Percentiles rank a stretch among this genome's conserved stretches.
Conservation (phyloP, 139 green algal species). For the Asterochloris sp. region DNA sequence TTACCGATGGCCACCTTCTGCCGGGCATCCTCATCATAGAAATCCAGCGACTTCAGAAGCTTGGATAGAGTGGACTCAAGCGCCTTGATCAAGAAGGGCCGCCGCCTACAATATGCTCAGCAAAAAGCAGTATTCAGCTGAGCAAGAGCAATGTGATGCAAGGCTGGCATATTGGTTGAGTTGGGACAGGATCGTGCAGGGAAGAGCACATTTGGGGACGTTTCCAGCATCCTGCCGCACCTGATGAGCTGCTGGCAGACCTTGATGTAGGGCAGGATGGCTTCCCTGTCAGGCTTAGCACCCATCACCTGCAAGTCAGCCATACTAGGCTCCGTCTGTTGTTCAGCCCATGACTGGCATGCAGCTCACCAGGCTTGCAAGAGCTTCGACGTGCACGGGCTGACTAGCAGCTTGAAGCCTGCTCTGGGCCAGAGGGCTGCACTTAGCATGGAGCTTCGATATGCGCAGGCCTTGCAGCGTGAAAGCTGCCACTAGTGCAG, state of each 20-base stretch:
- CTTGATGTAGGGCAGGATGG: constrained; percentile 82
- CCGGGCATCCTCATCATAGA: constrained; percentile 73
- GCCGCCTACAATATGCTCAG: constrained; percentile 55
- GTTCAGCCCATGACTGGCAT: no score
- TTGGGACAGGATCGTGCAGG: background rate
- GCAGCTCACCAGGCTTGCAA: no score
- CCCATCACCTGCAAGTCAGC: constrained; percentile 60
- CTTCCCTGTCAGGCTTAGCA: constrained; percentile 40
- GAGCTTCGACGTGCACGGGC: no score
- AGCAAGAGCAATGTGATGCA: background rate
- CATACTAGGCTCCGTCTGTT: background rate
- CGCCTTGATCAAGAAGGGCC: constrained; percentile 90
- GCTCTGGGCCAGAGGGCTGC: no score
- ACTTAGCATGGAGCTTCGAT: no score
- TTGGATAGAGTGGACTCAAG: constrained; percentile 91
- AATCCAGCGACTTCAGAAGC: constrained; percentile 85
- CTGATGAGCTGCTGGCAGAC: constrained; percentile 80
- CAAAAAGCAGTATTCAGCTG: background rate
- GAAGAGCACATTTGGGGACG: background rate
- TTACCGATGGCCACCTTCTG: constrained; percentile 78
- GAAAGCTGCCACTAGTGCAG: no score
- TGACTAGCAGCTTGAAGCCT: no score
- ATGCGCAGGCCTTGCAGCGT: no score
- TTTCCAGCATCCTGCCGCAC: background rate
- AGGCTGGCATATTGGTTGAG: background rate